Evolutionary conservation across 371 early-diverging fungal species (phyloP).

Genomic region (Dentiscutata heterogama): DNA sequence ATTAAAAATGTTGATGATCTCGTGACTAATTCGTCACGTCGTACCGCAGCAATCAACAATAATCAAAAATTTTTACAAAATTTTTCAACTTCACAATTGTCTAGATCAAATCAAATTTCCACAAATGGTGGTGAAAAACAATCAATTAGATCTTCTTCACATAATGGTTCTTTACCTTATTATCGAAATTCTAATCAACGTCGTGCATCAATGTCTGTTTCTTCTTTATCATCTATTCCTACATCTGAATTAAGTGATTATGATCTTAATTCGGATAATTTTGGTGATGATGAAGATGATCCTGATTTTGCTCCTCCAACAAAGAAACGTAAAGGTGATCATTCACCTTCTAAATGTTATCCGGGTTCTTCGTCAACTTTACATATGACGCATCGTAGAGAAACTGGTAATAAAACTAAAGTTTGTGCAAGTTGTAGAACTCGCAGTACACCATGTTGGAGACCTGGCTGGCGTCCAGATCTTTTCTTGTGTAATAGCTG

Average conservation of each 20-base stretch:
- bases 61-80: too few relatives aligned
- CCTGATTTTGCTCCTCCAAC: conserved; percentile 38
- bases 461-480: conserved; percentile 43
- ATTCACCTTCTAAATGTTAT: neutral
- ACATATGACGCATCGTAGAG: conserved; percentile 14
- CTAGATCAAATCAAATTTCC: neutral
- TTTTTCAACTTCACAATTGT: neutral
- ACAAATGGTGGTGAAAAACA: neutral
- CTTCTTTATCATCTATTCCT: conserved; percentile 27
- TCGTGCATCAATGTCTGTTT: conserved; percentile 24
- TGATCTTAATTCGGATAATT: conserved; percentile 39
- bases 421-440: conserved; percentile 45
- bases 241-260: conserved; percentile 37
- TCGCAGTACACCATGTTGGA: conserved; percentile 42
- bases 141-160: neutral
- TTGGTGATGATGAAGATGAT: conserved; percentile 46
- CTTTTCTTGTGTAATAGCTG: conserved; percentile 44
- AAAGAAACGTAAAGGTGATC: conserved; percentile 17
- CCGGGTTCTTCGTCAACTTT: neutral
- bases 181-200: conserved; percentile 20
- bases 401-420: conserved; percentile 23
- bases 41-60: neutral
- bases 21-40: neutral
- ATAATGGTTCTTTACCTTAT: neutral
- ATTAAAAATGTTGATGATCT: neutral